Evolutionary conservation across 495 filamentous ascomycete genomes (phyloP).

Genomic region (Lepidopterella palustris): DNA sequence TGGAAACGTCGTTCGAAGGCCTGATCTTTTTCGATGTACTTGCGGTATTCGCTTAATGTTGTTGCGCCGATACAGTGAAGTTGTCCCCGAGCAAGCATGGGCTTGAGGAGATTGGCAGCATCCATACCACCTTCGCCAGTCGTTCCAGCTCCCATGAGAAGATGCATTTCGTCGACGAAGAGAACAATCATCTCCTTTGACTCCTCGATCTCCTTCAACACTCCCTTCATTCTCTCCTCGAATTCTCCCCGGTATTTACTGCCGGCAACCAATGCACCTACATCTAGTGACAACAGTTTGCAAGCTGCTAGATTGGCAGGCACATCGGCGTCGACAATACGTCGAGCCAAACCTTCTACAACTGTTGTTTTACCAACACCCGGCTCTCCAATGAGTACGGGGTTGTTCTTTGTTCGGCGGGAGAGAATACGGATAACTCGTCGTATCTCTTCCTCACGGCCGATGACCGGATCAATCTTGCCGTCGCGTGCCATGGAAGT

Average conservation of each 20-base stretch:
- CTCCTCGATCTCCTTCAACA: constrained; percentile 92
- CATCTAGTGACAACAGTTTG: constrained; percentile 88
- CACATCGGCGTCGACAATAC: constrained; percentile 93
- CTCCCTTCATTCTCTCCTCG: constrained; percentile 97
- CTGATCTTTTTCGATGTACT: constrained; percentile 98
- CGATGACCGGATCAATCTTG: constrained; percentile 97
- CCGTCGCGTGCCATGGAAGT: constrained; percentile 88
- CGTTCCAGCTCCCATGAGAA: constrained; percentile 93
- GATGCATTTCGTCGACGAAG: constrained; percentile 97
- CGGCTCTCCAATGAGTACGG: constrained; percentile 89
- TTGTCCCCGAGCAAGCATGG: constrained; percentile 92
- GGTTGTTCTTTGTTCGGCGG: constrained; percentile 96
- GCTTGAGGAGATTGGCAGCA: constrained; percentile 93
- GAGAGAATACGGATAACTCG: constrained; percentile 90
- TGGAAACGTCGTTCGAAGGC: constrained; percentile 98
- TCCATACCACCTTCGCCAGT: constrained; percentile 98
- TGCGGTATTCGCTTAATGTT: constrained; percentile 89
- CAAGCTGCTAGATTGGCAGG: constrained; percentile 93
- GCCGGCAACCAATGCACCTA: constrained; percentile 88
- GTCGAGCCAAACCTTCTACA: constrained; percentile 89
- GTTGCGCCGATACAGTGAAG: constrained; percentile 97
- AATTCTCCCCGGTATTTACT: constrained; percentile 98
- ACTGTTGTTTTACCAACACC: constrained; percentile 99
- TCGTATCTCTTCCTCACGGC: constrained; percentile 92
- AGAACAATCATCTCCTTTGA: constrained; percentile 96